These are phyloP conservation scores for Pythium rishiriense DNA, from an alignment of 352 stramenopile genomes.

Conservation along the genomic window DNA sequence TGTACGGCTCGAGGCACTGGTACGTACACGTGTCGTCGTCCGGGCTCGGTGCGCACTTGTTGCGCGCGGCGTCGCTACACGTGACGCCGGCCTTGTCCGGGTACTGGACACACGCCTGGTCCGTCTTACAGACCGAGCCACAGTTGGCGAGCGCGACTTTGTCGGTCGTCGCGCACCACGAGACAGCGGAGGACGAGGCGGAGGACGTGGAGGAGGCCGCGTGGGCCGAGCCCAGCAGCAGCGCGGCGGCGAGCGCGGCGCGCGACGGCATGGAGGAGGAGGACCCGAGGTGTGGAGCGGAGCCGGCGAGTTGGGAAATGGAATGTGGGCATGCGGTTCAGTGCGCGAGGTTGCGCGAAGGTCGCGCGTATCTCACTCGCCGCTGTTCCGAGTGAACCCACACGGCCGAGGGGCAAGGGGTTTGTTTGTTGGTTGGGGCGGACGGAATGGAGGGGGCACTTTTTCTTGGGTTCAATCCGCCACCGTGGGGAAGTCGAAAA, in stretches of 20 bases:
- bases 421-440: background rate
- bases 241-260: background rate
- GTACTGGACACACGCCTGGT: slow-evolving; percentile 71
- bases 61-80: slow-evolving; percentile 52
- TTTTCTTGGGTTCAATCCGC: background rate
- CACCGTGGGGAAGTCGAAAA: too few relatives aligned
- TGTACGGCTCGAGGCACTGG: slow-evolving; percentile 71
- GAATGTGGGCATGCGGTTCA: background rate
- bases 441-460: background rate
- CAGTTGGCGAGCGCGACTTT: slow-evolving; percentile 54
- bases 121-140: slow-evolving; percentile 31
- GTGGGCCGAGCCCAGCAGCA: background rate
- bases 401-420: too few relatives aligned
- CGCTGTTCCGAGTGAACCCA: background rate
- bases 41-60: slow-evolving; percentile 38
- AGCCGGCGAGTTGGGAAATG: slow-evolving; percentile 13
- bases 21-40: slow-evolving; percentile 54
- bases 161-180: slow-evolving; percentile 47
- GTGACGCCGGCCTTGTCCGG: slow-evolving; percentile 23
- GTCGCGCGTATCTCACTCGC: slow-evolving; percentile 18
- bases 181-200: background rate
- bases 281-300: background rate
- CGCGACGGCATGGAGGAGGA: background rate
- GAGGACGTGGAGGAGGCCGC: background rate
- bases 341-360: slow-evolving; percentile 19